Base-by-base conservation (phyloP, 1,284 basidiomycete genomes). In the Melampsora occidentalis region DNA sequence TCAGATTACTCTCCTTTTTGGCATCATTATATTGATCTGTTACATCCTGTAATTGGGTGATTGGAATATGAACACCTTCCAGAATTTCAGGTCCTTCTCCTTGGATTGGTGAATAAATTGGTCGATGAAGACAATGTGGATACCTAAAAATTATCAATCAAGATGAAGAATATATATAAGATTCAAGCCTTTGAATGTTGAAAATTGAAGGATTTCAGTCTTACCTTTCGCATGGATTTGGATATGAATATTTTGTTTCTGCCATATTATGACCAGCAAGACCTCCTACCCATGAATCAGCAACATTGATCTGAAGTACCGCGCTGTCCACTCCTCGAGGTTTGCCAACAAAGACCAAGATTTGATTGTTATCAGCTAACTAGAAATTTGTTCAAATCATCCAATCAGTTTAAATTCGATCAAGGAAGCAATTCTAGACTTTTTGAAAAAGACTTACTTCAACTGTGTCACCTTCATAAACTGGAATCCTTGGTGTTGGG, bases 171-270 rank as follows among this genome's bases (percentile, higher is more conserved):
- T 31, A 14, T 33, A 5, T 35, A 12, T 22, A 39, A 12, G 25
- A 20, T 14, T 42, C 28, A 5, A 14, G 3, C 4, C 1, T 4
- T 31, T 16, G 28, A 20, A 31, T n/a, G 31, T 12, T 39, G 35
- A 14, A 12, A 57, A 22, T 20, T 53, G 51, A 53, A 5, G 4
- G 5, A 2, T n/a, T 28, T 57, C n/a, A 6, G 9, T 35, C 51
- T 28, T 20, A 69, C 67, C 67, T 48, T 33, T 69, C 67, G 31
- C 67, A 69, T 4, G 67, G 67, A n/a, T 69, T 69, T 31, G 67
- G 67, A 39, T 69, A 69, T 12, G n/a, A 48, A 33, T 69, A 69
- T 14, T 69, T 69, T 2, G 46, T 53, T 7, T 69, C 67, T 3
- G 67, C 67, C 18, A 49, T 49, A 14, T 33, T 48, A 4, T 6